phyloP scores from a whole-genome alignment of 2,329 filamentous ascomycete genomes.

The Colletotrichum limetticola region DNA sequence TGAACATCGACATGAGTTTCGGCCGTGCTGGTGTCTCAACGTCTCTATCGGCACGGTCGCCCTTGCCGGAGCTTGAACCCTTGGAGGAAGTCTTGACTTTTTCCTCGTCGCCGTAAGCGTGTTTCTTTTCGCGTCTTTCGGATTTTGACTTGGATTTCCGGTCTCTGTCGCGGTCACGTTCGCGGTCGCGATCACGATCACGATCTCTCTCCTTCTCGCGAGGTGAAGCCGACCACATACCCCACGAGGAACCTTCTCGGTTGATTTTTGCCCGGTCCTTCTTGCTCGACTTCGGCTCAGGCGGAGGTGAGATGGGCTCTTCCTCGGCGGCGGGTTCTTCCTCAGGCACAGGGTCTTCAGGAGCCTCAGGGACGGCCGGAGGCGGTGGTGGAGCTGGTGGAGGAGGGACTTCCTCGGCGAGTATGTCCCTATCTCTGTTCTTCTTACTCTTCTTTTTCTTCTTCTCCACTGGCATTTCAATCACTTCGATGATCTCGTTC shows the following conservation, averaged over 20 bases:
- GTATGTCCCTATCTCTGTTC: constrained; percentile 49
- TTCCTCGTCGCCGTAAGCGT: constrained; percentile 64
- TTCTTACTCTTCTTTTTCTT: constrained; percentile 57
- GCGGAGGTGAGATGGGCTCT: constrained; percentile 55
- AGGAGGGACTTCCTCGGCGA: constrained; percentile 45
- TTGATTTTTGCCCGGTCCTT: constrained; percentile 83
- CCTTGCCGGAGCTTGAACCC: constrained; percentile 80
- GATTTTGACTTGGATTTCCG: constrained; percentile 69
- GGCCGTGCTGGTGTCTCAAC: constrained; percentile 62
- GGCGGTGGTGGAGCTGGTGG: constrained; percentile 54
- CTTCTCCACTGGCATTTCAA: constrained; percentile 60
- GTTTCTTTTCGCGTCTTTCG: constrained; percentile 68
- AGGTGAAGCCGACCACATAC: constrained; percentile 73
- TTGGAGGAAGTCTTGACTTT: constrained; percentile 69
- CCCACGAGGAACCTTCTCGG: constrained; percentile 79
- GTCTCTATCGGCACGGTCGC: constrained; percentile 58
- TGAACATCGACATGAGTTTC: constrained; percentile 74
- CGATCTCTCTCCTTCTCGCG: constrained; percentile 43
- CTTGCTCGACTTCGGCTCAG: constrained; percentile 70
- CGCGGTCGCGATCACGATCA: constrained; percentile 19
- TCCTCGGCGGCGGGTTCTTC: constrained; percentile 21
- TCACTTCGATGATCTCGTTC: constrained; percentile 60
- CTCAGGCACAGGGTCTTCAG: constrained; percentile 37
- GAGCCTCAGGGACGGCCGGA: constrained; percentile 59
- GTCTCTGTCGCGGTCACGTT: constrained; percentile 44